Evolutionary conservation across 2,329 filamentous ascomycete genomes (phyloP).

Genomic region (Phialocephala sp.): DNA sequence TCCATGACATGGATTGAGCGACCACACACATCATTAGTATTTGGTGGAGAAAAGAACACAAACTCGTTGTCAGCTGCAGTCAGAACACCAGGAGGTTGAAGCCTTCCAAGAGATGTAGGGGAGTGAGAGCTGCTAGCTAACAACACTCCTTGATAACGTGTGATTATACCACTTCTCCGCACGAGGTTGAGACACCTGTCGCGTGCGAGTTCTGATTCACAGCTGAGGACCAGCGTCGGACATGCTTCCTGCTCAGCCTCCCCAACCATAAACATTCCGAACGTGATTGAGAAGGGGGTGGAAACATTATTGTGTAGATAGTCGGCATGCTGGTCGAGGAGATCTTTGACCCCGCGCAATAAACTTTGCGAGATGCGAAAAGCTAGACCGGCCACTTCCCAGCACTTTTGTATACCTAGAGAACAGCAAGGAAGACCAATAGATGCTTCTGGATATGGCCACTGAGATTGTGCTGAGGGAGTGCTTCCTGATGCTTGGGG

Average conservation of each 20-base stretch:
- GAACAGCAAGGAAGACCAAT: slow-evolving; percentile 5
- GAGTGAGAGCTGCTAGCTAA: neutral
- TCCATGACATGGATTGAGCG: slow-evolving; percentile 3
- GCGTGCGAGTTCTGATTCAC: neutral
- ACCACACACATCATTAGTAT: neutral
- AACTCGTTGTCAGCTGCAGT: neutral
- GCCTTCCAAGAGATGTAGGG: neutral
- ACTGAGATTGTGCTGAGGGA: neutral
- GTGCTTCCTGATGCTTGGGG: neutral
- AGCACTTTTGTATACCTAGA: neutral
- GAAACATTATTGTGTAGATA: slow-evolving; percentile 7
- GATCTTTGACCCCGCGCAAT: neutral
- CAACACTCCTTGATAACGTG: neutral
- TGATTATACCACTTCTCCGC: neutral
- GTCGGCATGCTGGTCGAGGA: slow-evolving; percentile 1
- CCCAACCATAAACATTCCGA: slow-evolving; percentile 1
- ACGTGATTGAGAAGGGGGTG: neutral
- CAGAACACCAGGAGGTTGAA: neutral
- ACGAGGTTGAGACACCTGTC: neutral
- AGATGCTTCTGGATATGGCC: slow-evolving; percentile 4
- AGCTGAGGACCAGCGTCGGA: slow-evolving; percentile 1
- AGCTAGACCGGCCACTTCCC: slow-evolving; percentile 5
- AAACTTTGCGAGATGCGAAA: neutral
- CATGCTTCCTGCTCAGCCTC: neutral
- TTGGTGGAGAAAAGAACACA: neutral